phyloP scores from a whole-genome alignment of 1,284 basidiomycete genomes.

The Acaromyces ingoldii region DNA sequence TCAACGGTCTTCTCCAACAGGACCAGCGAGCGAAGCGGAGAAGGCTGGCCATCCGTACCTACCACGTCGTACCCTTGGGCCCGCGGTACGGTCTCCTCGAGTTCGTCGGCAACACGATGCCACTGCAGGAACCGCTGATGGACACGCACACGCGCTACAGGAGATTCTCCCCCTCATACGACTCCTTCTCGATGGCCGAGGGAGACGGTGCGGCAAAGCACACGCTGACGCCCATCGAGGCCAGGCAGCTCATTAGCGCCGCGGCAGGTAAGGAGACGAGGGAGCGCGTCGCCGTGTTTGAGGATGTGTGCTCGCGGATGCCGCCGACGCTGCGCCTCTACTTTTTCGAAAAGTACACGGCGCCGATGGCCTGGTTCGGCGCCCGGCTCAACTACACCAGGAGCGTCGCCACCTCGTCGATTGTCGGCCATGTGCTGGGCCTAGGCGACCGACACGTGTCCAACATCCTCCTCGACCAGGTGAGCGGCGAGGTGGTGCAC shows the following conservation, averaged over 20 bases:
- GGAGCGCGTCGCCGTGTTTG: conserved; percentile 54
- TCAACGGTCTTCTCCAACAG: conserved; percentile 69
- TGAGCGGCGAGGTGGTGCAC: conserved; percentile 79
- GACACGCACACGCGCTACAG: conserved; percentile 57
- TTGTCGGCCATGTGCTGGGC: conserved; percentile 87
- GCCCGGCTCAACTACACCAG: conserved; percentile 85
- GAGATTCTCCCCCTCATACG: background rate
- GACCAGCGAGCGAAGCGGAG: conserved; percentile 74
- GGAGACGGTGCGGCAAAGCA: conserved; percentile 43
- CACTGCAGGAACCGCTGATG: conserved; percentile 64
- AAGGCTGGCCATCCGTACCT: conserved; percentile 70
- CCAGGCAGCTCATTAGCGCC: conserved; percentile 19
- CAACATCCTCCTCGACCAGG: conserved; percentile 84
- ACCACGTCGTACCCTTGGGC: conserved; percentile 81
- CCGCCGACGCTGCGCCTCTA: conserved; percentile 88
- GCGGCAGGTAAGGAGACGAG: conserved; percentile 12
- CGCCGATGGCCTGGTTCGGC: conserved; percentile 85
- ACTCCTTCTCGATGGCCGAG: background rate
- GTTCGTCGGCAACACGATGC: conserved; percentile 76
- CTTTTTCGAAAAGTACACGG: conserved; percentile 82
- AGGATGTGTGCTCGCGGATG: conserved; percentile 60
- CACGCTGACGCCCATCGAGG: conserved; percentile 25
- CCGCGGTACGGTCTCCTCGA: conserved; percentile 79
- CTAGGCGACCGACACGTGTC: conserved; percentile 87
- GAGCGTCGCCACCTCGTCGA: conserved; percentile 86